Percentiles rank a stretch among this genome's conserved stretches.
Evolutionary conservation across 345 rosid genomes (phyloP).

Genomic region (Populus ilicifolia): DNA sequence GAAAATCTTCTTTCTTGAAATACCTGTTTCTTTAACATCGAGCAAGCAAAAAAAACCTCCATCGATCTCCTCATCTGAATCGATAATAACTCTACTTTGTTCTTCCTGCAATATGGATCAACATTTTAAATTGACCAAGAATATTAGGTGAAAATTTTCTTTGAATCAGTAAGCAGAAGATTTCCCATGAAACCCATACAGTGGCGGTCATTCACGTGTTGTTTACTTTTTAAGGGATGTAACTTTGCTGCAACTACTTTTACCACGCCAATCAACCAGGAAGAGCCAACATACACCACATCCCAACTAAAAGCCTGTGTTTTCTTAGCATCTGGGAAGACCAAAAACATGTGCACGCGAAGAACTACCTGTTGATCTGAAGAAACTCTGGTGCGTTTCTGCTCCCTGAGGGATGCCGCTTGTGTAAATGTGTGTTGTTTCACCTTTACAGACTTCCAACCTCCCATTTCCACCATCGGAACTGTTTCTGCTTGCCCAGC

Average conservation of each 20-base stretch:
- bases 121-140: not conserved
- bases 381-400: slow-evolving; percentile 32
- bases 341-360: not conserved
- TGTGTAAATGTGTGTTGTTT: slow-evolving; percentile 20
- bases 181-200: slow-evolving; percentile 6
- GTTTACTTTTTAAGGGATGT: not conserved
- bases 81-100: slow-evolving; percentile 37
- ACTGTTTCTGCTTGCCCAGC: slow-evolving; percentile 20
- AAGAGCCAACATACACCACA: not conserved
- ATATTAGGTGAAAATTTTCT: not conserved
- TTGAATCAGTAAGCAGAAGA: not conserved
- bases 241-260: not conserved
- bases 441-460: slow-evolving; percentile 61
- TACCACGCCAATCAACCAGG: not conserved
- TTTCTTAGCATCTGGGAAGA: not conserved
- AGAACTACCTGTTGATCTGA: slow-evolving; percentile 38
- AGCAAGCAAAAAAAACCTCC: slow-evolving; percentile 72
- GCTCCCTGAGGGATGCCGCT: slow-evolving; percentile 19
- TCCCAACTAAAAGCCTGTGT: not conserved
- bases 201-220: not conserved
- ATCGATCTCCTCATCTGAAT: slow-evolving; percentile 80
- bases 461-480: slow-evolving; percentile 48
- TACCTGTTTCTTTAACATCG: slow-evolving; percentile 56
- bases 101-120: slow-evolving; percentile 40
- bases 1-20: not conserved